Evolutionary conservation across 306 rosid genomes (phyloP), one percentile per base, ranked within the genome.

Genomic region (Vicia faba): DNA sequence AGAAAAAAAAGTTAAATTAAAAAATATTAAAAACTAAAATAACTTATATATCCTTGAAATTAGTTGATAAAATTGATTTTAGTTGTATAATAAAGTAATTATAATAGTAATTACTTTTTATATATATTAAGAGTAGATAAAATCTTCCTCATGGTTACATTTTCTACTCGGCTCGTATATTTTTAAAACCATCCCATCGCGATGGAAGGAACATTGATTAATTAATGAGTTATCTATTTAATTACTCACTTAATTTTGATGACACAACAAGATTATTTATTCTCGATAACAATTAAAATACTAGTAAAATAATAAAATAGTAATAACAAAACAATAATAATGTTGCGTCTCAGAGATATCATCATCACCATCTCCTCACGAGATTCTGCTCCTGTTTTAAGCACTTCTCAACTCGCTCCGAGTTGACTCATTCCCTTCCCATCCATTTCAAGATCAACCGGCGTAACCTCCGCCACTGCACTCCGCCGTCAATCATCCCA

Each of bases 341-440:
- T 33, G 36, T 8, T 16, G 15, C 16, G 11, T 19, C 7, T 28
- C 45, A 18, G 16, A 61, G 49, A 38, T 61, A 39, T 40, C 67
- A 40, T 61, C 35, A 61, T 20, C 67, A 40, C 25, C 48, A 59
- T 12, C 65, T 38, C 66, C 25, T 61, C 67, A 61, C 67, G 18
- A 61, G 51, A 61, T 61, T 61, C 87, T 74, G 77, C 78, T 82
- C 61, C 77, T 8, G 20, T 55, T 64, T 11, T 15, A 15, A 4
- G 44, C 66, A 23, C 38, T 39, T 19, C 16, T 15, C 69, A 77
- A 58, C 77, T 73, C 77, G 71, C 72, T 71, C 82, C 75, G 60
- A 65, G 64, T 68, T 79, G 62, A 48, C 83, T 74, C 84, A 8
- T 64, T 64, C 51, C 13, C n/a, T 25, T 70, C 14, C 18, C 45